phyloP scores from a whole-genome alignment of 139 green algal genomes.

The Chlamydomonas incerta region DNA sequence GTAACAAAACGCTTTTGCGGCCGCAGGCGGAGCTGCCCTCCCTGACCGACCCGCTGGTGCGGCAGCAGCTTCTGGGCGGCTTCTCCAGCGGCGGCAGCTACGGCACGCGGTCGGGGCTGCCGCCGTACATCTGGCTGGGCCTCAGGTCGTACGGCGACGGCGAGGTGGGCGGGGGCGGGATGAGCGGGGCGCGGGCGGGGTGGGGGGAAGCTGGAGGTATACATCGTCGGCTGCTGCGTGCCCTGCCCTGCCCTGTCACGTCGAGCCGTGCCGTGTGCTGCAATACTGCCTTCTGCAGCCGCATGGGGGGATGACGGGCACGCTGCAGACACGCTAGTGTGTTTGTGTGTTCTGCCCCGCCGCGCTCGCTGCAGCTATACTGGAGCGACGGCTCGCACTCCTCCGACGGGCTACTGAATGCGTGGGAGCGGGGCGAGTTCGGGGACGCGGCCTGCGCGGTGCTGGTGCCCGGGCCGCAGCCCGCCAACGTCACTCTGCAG shows the following conservation, averaged over 20 bases:
- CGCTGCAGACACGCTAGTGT: too few relatives aligned
- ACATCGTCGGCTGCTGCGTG: background rate
- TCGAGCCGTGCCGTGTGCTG: too few relatives aligned
- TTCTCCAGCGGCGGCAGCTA: too few relatives aligned
- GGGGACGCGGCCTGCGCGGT: background rate
- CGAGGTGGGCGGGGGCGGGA: background rate
- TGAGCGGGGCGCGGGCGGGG: too few relatives aligned
- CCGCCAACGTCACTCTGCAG: background rate
- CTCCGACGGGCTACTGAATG: background rate
- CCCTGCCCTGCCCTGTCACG: too few relatives aligned
- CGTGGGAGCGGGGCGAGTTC: background rate
- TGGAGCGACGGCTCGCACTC: background rate
- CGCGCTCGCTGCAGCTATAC: background rate
- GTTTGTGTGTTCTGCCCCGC: background rate
- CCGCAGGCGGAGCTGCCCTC: background rate
- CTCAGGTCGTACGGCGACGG: background rate
- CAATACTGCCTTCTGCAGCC: too few relatives aligned
- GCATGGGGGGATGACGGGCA: too few relatives aligned
- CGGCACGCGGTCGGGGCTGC: background rate
- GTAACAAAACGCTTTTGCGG: too few relatives aligned
- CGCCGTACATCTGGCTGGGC: background rate
- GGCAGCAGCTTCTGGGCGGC: background rate
- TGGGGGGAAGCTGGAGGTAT: background rate
- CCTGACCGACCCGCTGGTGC: background rate
- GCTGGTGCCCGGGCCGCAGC: background rate